Base-by-base conservation (phyloP, 2,329 filamentous ascomycete genomes). In the Alternaria brassicae region DNA sequence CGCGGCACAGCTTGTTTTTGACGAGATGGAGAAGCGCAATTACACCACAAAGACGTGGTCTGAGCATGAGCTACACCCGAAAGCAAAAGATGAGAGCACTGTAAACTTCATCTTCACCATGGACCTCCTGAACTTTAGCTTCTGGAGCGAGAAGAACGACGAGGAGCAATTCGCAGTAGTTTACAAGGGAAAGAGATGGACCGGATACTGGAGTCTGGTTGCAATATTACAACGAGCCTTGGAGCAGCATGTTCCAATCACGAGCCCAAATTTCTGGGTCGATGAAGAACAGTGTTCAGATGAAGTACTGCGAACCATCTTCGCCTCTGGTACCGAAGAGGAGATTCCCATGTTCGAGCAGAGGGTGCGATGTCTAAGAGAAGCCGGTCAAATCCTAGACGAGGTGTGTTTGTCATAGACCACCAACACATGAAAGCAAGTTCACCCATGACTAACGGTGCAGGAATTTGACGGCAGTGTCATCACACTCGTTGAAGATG, bases 21-120 rank as follows among this genome's bases (percentile, higher is more conserved):
- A 83, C 9, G 85, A 91, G 76, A 98, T 99, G 92, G 86, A 92
- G 76, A 84, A 88, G 76, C 92, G 92, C 73, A 81, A 84, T 36
- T 98, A 96, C 79, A 95, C 91, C 4, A 92, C 91, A 0, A 86
- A 91, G 61, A 90, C 88, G 8, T 99, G 95, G 95, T 87, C 91
- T 13, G 85, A 90, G 71, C 93, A 98, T 77, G 91, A 95, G 74
- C 82, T 99, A 37, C 95, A 99, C 72, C 95, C 95, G 1, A 91
- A 93, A 76, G 72, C 86, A 40, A 92, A 92, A 72, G 89, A 96
- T 73, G 91, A 92, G 72, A 84, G 79, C 50, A 93, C 92, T 0
- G 87, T 96, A 21, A 89, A 91, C 63, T 98, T 99, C 75, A 94
- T 99, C 70, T 98, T 99, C 76, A 92, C 91, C 19, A 96, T 99